phyloP scores from a whole-genome alignment of 768 basidiomycete species.

The Boletus reticulatus region DNA sequence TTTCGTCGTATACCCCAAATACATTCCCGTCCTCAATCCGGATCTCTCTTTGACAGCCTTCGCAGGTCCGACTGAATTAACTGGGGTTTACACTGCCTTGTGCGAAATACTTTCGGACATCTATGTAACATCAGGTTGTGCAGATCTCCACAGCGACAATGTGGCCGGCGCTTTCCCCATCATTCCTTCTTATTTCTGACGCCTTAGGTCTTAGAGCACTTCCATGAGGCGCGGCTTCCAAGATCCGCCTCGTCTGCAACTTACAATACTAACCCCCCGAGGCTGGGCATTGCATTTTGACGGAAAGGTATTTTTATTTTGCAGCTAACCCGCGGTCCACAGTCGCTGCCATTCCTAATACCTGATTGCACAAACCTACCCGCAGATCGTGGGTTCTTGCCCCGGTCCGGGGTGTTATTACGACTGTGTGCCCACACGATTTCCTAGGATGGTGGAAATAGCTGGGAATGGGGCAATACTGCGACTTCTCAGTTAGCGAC shows the following conservation, averaged over 20 bases:
- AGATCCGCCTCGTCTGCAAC: background rate
- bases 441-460: background rate
- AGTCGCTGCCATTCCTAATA: background rate
- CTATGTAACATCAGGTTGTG: constrained; percentile 2
- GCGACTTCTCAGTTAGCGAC: background rate
- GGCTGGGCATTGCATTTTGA: background rate
- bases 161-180: background rate
- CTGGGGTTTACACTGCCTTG: constrained; percentile 8
- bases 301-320: background rate
- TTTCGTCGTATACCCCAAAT: constrained; percentile 3
- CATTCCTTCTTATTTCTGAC: constrained; percentile 4
- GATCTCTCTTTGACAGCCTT: constrained; percentile 5
- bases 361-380: background rate
- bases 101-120: constrained; percentile 1
- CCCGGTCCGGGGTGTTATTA: background rate
- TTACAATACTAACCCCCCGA: background rate
- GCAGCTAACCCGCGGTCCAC: background rate
- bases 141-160: constrained; percentile 10
- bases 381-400: background rate
- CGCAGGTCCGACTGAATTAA: constrained; percentile 5
- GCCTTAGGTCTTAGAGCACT: constrained; percentile 4
- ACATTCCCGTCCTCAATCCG: constrained; percentile 9
- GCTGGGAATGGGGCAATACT: background rate
- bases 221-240: constrained; percentile 3
- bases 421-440: background rate